Evolutionary conservation across 495 filamentous ascomycete genomes (phyloP).

Genomic region (Cercophora scortea): DNA sequence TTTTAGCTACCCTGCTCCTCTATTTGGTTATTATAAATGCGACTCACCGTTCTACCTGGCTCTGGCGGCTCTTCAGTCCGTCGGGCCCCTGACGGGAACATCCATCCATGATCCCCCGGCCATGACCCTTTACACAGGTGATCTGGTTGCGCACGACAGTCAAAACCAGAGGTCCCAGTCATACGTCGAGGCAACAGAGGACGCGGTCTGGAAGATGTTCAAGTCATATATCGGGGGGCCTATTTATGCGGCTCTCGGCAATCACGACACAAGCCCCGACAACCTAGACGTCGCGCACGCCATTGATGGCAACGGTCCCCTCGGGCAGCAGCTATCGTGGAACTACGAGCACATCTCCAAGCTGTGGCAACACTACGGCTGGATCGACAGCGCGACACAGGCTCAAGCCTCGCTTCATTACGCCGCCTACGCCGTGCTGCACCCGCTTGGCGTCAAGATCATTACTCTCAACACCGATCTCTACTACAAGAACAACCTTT

Average conservation of each 20-base stretch:
- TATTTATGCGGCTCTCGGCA: slow-evolving; percentile 43
- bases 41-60: slow-evolving; percentile 54
- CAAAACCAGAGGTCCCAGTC: slow-evolving; percentile 36
- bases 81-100: slow-evolving; percentile 51
- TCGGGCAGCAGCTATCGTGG: slow-evolving; percentile 50
- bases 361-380: slow-evolving; percentile 45
- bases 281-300: slow-evolving; percentile 42
- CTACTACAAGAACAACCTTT: slow-evolving; percentile 41
- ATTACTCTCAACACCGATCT: slow-evolving; percentile 49
- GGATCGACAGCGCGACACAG: slow-evolving; percentile 35
- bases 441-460: slow-evolving; percentile 40
- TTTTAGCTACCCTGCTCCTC: slow-evolving; percentile 39
- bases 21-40: slow-evolving; percentile 48
- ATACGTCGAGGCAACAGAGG: slow-evolving; percentile 45
- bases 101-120: slow-evolving; percentile 32
- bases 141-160: slow-evolving; percentile 47
- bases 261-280: slow-evolving; percentile 49
- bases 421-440: slow-evolving; percentile 43
- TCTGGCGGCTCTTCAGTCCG: slow-evolving; percentile 48
- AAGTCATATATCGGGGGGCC: slow-evolving; percentile 49
- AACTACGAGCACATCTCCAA: slow-evolving; percentile 45
- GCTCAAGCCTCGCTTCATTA: slow-evolving; percentile 41
- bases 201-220: slow-evolving; percentile 44
- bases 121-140: slow-evolving; percentile 49
- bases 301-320: slow-evolving; percentile 35